Base-by-base conservation (phyloP, 2,329 filamentous ascomycete species). In the Pseudocercospora cruenta region DNA sequence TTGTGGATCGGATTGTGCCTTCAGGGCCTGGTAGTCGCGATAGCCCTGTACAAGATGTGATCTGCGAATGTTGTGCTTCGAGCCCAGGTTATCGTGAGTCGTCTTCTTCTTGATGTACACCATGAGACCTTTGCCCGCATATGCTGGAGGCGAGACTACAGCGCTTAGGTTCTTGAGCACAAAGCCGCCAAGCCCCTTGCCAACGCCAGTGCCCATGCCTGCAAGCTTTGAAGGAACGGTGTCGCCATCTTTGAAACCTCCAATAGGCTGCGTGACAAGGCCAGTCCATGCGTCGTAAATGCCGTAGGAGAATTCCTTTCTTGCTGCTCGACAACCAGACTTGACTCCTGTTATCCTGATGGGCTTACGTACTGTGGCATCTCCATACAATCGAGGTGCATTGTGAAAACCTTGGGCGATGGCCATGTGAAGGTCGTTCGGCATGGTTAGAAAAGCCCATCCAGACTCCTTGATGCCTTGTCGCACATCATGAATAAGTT, bases 331-430 rank as follows among this genome's bases (percentile, higher is more conserved):
- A 36, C 96, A 79, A 0, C 93, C 93, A 67, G 89, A 92, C 60
- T 88, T 84, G 58, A 96, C 81, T 57, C 88, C 90, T 0, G 91
- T 93, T 5, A 97, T 91, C 70, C 91, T 92, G 63, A 92, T 90
- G 1, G 87, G 83, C 10, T 91, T 90, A 7, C 92, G 85, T 0
- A 97, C 88, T 0, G 89, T 93, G 0, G 92, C 88, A 73, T 96
- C 93, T 43, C 93, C 91, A 76, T 96, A 97, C 1, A 97, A 82
- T 69, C 87, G 88, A 0, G 94, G 93, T 4, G 91, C 90, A 71
- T 97, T 96, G 75, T 94, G 90, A 76, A 97, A 95, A 0, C 94
- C 94, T 77, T 91, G 91, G 0, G 93, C 91, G 43, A 97, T 80
- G 0, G 91, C 91, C 49, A 97, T 80, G 47, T 91, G 92, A 69